These are phyloP conservation scores for Wickerhamomyces sp. DNA, from an alignment of 1,139 yeast species.

Conservation along the genomic window DNA sequence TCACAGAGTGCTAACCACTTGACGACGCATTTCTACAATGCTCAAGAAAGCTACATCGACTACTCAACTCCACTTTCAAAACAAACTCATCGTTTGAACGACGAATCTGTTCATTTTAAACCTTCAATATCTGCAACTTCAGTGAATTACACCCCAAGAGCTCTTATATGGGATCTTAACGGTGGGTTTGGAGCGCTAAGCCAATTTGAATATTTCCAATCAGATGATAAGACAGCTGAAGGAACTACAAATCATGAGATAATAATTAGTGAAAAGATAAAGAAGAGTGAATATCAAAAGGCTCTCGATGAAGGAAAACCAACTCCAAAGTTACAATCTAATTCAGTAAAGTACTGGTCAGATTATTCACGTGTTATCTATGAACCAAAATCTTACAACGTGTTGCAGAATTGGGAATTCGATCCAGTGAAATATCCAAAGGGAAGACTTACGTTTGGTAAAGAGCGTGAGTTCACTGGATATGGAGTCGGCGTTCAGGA, in stretches of 20 bases:
- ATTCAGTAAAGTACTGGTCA: conserved; percentile 67
- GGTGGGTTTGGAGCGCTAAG: conserved; percentile 64
- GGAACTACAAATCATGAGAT: conserved; percentile 9
- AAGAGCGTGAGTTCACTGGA: conserved; percentile 32
- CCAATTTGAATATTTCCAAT: conserved; percentile 43
- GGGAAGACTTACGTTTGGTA: conserved; percentile 30
- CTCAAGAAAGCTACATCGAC: conserved; percentile 69
- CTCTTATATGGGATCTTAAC: conserved; percentile 69
- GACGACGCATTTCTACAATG: conserved; percentile 73
- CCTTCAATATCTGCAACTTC: conserved; percentile 38
- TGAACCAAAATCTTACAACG: conserved; percentile 55
- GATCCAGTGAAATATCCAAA: conserved; percentile 34
- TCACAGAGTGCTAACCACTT: conserved; percentile 74
- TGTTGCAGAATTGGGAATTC: conserved; percentile 53
- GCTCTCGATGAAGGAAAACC: conserved; percentile 50
- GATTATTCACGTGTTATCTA: conserved; percentile 71
- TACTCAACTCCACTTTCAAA: conserved; percentile 31
- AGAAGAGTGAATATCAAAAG: conserved; percentile 54
- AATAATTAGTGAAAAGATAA: conserved; percentile 27
- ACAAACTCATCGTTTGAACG: conserved; percentile 29
- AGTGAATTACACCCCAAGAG: conserved; percentile 73
- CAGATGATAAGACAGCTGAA: conserved; percentile 14
- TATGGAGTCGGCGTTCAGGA: conserved; percentile 47
- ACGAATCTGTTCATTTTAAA: conserved; percentile 42
- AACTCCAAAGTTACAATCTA: conserved; percentile 32